Conservation (phyloP, 2,329 filamentous ascomycete species). For the Colletotrichum aenigma region DNA sequence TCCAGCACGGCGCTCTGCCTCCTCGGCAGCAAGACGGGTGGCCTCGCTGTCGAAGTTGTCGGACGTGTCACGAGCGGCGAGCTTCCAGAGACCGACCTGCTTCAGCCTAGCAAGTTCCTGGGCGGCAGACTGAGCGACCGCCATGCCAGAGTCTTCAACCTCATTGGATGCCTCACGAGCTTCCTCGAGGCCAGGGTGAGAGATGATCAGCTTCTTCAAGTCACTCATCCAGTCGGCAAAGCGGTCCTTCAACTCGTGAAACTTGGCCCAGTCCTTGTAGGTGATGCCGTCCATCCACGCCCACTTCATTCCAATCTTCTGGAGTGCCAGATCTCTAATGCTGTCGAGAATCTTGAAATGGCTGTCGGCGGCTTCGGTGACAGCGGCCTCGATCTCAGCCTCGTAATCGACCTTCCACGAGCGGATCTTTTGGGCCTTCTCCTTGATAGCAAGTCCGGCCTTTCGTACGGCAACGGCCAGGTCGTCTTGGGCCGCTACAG, state of each 20-base stretch:
- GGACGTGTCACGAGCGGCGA: conserved; percentile 72
- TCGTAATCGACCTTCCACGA: conserved; percentile 78
- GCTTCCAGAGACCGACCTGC: conserved; percentile 84
- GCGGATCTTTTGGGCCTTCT: conserved; percentile 76
- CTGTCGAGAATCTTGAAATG: conserved; percentile 83
- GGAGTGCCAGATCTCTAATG: conserved; percentile 82
- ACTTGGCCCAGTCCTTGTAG: conserved; percentile 97
- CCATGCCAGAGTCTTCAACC: conserved; percentile 81
- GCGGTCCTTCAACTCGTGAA: conserved; percentile 83
- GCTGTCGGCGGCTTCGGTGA: conserved; percentile 75
- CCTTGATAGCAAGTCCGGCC: conserved; percentile 76
- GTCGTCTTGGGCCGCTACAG: conserved; percentile 44
- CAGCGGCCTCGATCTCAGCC: conserved; percentile 68
- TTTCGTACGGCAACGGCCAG: conserved; percentile 60
- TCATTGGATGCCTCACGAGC: conserved; percentile 72
- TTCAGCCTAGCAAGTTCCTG: conserved; percentile 82
- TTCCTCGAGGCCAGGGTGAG: conserved; percentile 71
- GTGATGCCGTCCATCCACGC: conserved; percentile 95
- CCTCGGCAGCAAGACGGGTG: conserved; percentile 62
- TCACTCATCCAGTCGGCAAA: conserved; percentile 86
- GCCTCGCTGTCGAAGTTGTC: conserved; percentile 78
- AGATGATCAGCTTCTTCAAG: conserved; percentile 76
- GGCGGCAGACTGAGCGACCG: conserved; percentile 76
- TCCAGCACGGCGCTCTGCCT: conserved; percentile 33
- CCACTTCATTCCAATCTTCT: conserved; percentile 94